Conservation (phyloP, 2,329 filamentous ascomycete genomes). For the Colletotrichum coccodes region DNA sequence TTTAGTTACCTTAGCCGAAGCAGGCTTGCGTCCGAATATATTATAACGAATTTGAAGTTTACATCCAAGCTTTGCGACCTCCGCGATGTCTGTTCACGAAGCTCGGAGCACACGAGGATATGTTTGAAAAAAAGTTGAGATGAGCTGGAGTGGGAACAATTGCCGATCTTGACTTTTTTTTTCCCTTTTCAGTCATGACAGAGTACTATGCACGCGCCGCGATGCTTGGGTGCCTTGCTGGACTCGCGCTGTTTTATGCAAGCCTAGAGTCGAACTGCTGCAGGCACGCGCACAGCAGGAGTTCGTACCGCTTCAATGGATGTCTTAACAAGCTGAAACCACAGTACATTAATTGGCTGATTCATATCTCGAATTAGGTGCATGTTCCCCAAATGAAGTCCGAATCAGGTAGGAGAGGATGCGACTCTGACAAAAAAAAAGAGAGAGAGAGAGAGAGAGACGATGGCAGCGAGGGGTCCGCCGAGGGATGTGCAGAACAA, state of each 20-base stretch:
- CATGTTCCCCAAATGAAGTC: not conserved
- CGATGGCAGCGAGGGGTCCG: not conserved
- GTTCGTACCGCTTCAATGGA: not conserved
- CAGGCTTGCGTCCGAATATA: constrained; percentile 31
- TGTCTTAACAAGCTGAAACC: constrained; percentile 2
- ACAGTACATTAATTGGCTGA: not conserved
- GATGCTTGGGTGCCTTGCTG: not conserved
- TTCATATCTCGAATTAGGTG: not conserved
- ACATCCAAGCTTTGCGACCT: not conserved
- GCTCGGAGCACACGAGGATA: not conserved
- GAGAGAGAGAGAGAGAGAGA: constrained; percentile 2
- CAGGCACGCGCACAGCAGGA: constrained; percentile 15
- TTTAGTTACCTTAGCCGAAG: constrained; percentile 30
- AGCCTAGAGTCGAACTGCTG: constrained; percentile 19
- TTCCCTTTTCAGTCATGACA: not conserved
- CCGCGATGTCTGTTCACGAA: not conserved
- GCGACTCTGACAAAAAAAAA: not conserved
- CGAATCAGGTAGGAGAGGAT: not conserved
- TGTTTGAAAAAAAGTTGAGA: constrained; percentile 4
- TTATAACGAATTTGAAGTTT: constrained; percentile 29
- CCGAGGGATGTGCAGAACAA: not conserved
- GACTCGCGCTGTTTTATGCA: constrained; percentile 14
- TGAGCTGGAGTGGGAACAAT: not conserved
- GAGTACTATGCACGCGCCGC: not conserved
- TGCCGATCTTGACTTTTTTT: constrained; percentile 7